phyloP scores from a whole-genome alignment of 2,329 filamentous ascomycete genomes.

The Bipolaris oryzae region DNA sequence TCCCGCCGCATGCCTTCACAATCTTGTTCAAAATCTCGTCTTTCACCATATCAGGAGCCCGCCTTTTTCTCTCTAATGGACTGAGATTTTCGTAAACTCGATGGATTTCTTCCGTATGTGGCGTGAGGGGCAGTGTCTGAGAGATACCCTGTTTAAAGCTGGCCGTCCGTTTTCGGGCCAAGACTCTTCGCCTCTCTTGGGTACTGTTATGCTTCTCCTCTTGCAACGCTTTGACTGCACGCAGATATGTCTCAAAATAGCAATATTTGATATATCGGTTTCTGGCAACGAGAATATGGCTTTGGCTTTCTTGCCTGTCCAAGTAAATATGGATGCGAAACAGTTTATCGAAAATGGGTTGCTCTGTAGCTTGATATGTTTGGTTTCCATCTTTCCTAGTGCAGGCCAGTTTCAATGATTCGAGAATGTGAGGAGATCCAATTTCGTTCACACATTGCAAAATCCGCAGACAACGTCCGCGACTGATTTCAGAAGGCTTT shows the following conservation, averaged over 20 bases:
- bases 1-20: not conserved
- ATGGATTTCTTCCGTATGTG: not conserved
- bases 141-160: constrained; percentile 10
- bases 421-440: constrained; percentile 7
- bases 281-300: constrained; percentile 7
- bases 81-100: constrained; percentile 5
- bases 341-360: constrained; percentile 6
- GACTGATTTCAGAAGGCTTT: not conserved
- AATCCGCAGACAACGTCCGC: constrained; percentile 3
- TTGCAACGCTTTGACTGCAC: constrained; percentile 9
- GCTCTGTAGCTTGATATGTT: not conserved
- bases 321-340: constrained; percentile 9
- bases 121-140: constrained; percentile 2
- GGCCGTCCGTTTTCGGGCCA: not conserved
- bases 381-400: not conserved
- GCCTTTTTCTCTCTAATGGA: not conserved
- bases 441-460: constrained; percentile 13
- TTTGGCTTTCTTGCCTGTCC: constrained; percentile 8
- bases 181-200: constrained; percentile 4
- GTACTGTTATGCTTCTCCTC: constrained; percentile 1
- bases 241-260: constrained; percentile 15
- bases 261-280: constrained; percentile 14
- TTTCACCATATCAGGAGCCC: constrained; percentile 9
- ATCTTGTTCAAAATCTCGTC: constrained; percentile 9
- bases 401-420: constrained; percentile 1